Evolutionary conservation across 495 filamentous ascomycete species (phyloP).

Genomic region (Penicillium taxi): DNA sequence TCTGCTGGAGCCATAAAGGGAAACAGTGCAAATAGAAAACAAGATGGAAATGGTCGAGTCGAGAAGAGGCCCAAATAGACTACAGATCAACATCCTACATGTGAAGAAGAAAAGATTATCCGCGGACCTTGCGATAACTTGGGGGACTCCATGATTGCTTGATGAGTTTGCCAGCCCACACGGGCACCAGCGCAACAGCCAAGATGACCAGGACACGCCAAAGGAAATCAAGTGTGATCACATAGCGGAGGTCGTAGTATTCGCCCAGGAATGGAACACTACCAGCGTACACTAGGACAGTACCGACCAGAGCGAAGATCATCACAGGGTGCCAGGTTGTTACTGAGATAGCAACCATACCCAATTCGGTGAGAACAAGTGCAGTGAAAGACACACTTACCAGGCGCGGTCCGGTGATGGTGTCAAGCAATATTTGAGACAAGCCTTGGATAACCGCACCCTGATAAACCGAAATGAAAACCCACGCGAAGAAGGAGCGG

Average conservation of each 20-base stretch:
- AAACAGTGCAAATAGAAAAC: slow-evolving; percentile 3
- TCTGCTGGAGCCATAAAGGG: slow-evolving; percentile 1
- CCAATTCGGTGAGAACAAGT: slow-evolving; percentile 86
- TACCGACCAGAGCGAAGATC: slow-evolving; percentile 76
- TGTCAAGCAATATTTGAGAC: slow-evolving; percentile 75
- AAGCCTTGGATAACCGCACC: slow-evolving; percentile 89
- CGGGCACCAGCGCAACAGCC: slow-evolving; percentile 74
- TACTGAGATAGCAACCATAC: slow-evolving; percentile 94
- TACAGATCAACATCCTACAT: no score
- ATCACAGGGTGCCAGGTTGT: slow-evolving; percentile 97
- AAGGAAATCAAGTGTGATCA: slow-evolving; percentile 71
- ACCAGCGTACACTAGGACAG: slow-evolving; percentile 67
- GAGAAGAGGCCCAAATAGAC: no score
- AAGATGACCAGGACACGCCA: slow-evolving; percentile 80
- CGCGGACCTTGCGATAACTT: slow-evolving; percentile 93
- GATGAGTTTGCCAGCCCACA: slow-evolving; percentile 76
- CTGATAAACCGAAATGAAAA: slow-evolving; percentile 92
- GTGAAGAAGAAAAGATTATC: slow-evolving; percentile 28
- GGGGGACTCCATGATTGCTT: slow-evolving; percentile 78
- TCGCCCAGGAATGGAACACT: slow-evolving; percentile 78
- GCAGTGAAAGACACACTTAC: slow-evolving; percentile 88
- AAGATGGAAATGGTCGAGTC: no score
- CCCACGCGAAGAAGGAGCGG: slow-evolving; percentile 93
- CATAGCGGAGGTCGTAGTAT: slow-evolving; percentile 83
- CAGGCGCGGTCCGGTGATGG: slow-evolving; percentile 60